These are phyloP conservation scores for Candida tallmaniae DNA, from an alignment of 805 yeast species.

Conservation along the genomic window DNA sequence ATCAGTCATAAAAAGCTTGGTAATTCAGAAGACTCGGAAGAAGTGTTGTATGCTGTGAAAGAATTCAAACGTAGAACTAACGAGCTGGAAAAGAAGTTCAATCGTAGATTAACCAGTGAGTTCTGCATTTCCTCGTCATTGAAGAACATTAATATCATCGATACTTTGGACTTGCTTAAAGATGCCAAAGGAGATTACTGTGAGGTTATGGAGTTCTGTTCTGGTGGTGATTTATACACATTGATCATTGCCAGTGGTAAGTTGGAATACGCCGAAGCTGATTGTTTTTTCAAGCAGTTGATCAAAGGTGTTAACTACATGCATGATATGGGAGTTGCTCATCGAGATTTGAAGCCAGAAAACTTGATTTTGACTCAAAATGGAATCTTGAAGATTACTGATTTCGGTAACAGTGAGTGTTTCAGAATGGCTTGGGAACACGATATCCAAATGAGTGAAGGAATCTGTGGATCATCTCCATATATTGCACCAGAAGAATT, in stretches of 20 bases:
- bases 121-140: constrained; percentile 78
- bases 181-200: constrained; percentile 82
- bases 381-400: constrained; percentile 78
- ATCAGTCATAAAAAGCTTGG: constrained; percentile 66
- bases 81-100: constrained; percentile 63
- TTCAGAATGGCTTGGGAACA: constrained; percentile 82
- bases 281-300: constrained; percentile 84
- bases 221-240: constrained; percentile 78
- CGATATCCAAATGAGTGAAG: constrained; percentile 64
- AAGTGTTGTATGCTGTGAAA: constrained; percentile 74
- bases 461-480: constrained; percentile 82
- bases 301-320: constrained; percentile 80
- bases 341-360: constrained; percentile 87
- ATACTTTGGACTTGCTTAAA: constrained; percentile 69
- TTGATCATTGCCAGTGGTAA: constrained; percentile 72
- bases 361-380: constrained; percentile 68
- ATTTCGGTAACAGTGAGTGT: constrained; percentile 84
- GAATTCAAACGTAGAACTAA: constrained; percentile 64
- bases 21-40: constrained; percentile 16
- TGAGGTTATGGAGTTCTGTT: constrained; percentile 81
- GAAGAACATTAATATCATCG: constrained; percentile 73
- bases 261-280: constrained; percentile 78
- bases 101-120: constrained; percentile 72
- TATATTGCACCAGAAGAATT: constrained; percentile 91
- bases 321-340: constrained; percentile 89